A percentile compares a stretch with the other conserved stretches of the same genome.
These are phyloP conservation scores for Arctostaphylos glauca DNA, from an alignment of 148 eudicot species.

Conservation along the genomic window DNA sequence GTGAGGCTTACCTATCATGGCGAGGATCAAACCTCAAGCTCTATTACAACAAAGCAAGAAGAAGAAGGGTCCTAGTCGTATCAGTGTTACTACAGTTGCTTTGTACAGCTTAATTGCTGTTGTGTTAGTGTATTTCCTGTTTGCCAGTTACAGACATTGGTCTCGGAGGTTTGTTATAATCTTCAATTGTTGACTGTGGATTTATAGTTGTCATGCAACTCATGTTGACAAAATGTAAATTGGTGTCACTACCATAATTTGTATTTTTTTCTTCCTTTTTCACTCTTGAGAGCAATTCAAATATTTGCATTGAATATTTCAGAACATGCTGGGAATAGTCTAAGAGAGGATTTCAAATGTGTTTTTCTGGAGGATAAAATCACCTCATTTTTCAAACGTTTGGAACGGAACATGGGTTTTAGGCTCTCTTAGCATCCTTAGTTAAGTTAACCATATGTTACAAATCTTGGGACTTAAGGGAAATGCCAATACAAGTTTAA, in stretches of 20 bases:
- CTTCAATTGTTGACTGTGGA: conserved; percentile 1
- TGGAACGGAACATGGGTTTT: not conserved
- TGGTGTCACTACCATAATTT: not conserved
- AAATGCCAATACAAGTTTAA: not conserved
- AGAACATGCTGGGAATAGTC: not conserved
- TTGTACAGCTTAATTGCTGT: conserved; percentile 53
- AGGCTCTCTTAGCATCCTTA: not conserved
- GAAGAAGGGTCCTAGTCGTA: conserved; percentile 83
- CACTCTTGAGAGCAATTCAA: not conserved
- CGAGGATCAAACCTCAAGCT: conserved; percentile 91
- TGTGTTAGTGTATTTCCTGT: conserved; percentile 59
- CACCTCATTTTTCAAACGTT: not conserved
- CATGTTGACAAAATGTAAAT: not conserved
- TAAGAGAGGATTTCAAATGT: not conserved
- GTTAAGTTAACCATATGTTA: not conserved
- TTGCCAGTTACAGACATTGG: conserved; percentile 69
- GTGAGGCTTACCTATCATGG: conserved; percentile 41
- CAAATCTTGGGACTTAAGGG: not conserved
- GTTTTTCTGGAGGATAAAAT: not conserved
- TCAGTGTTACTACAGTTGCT: conserved; percentile 48
- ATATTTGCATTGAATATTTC: not conserved
- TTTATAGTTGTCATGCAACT: not conserved
- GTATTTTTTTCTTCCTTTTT: not conserved
- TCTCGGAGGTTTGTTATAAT: conserved; percentile 54
- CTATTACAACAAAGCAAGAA: conserved; percentile 91